Evolutionary conservation across 768 basidiomycete genomes (phyloP).

Genomic region (Filobasidium floriforme): DNA sequence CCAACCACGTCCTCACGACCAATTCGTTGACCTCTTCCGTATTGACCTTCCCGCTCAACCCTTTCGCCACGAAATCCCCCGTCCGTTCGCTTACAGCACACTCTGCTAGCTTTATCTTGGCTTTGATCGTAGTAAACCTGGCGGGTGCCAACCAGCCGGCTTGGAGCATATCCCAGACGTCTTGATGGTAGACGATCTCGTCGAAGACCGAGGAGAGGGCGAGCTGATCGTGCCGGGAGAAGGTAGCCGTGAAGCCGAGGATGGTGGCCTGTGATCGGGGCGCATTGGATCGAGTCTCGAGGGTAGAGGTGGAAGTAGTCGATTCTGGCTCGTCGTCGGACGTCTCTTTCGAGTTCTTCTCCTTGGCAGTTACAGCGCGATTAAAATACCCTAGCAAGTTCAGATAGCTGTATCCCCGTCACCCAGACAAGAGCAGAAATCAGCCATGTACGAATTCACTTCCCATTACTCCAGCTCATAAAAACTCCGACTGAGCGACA

Average conservation of each 20-base stretch:
- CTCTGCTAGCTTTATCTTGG: conserved; percentile 59
- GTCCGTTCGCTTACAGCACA: conserved; percentile 61
- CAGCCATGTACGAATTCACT: no score
- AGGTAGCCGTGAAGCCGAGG: conserved; percentile 91
- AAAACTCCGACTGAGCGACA: no score
- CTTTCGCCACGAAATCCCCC: conserved; percentile 74
- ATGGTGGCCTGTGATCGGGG: conserved; percentile 55
- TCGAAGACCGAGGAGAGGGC: conserved; percentile 84
- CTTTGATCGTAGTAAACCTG: conserved; percentile 73
- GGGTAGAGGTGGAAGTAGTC: background rate
- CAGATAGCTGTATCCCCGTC: conserved; percentile 56
- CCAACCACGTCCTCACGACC: conserved; percentile 75
- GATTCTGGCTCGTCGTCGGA: background rate
- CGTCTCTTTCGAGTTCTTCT: background rate
- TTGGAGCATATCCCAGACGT: conserved; percentile 85
- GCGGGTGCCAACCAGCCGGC: conserved; percentile 86
- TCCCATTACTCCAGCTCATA: no score
- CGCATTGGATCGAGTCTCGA: background rate
- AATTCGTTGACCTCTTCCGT: conserved; percentile 67
- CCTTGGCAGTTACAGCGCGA: conserved; percentile 44
- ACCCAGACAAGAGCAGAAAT: background rate
- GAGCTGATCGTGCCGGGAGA: conserved; percentile 81
- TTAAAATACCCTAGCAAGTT: conserved; percentile 78
- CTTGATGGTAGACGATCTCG: conserved; percentile 82
- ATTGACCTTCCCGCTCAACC: conserved; percentile 75